A percentile compares a stretch with the other conserved stretches of the same genome.
Evolutionary conservation across 306 rosid species (phyloP).

Genomic region (Leucaena leucocephala): DNA sequence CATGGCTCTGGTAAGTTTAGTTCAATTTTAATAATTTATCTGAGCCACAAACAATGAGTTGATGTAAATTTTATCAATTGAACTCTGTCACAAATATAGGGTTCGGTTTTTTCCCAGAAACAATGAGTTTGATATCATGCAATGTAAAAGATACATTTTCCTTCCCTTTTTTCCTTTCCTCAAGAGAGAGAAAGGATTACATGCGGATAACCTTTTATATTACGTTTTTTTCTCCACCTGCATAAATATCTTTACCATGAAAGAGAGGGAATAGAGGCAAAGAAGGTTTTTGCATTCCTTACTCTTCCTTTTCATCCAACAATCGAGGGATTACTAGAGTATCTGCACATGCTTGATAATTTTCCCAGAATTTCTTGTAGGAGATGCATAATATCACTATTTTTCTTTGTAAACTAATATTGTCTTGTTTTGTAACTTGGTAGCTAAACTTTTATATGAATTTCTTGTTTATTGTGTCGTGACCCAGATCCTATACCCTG

Average conservation of each 20-base stretch:
- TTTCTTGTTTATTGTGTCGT: background rate
- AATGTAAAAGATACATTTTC: background rate
- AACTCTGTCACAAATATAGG: too few species aligned
- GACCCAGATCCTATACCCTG: conserved; percentile 61
- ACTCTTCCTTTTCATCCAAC: background rate
- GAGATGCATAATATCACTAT: background rate
- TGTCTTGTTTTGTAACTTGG: background rate
- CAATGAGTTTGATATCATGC: background rate
- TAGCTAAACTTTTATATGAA: background rate
- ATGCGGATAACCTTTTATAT: background rate
- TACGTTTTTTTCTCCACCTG: background rate
- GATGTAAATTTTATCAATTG: too few species aligned
- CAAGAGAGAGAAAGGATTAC: background rate
- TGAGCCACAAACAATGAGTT: background rate
- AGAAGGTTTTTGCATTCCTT: background rate
- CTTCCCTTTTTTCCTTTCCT: background rate
- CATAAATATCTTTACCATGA: background rate
- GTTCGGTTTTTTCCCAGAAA: too few species aligned
- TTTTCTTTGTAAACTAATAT: background rate
- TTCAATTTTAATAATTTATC: background rate
- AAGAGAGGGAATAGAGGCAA: background rate
- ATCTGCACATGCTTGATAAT: background rate
- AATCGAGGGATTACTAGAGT: background rate
- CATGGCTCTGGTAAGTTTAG: conserved; percentile 67
- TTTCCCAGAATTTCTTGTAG: background rate